A percentile compares a stretch with the other conserved stretches of the same genome.
These are phyloP conservation scores for Xylariales sp. DNA, from an alignment of 2,329 filamentous ascomycete genomes.

Conservation along the genomic window DNA sequence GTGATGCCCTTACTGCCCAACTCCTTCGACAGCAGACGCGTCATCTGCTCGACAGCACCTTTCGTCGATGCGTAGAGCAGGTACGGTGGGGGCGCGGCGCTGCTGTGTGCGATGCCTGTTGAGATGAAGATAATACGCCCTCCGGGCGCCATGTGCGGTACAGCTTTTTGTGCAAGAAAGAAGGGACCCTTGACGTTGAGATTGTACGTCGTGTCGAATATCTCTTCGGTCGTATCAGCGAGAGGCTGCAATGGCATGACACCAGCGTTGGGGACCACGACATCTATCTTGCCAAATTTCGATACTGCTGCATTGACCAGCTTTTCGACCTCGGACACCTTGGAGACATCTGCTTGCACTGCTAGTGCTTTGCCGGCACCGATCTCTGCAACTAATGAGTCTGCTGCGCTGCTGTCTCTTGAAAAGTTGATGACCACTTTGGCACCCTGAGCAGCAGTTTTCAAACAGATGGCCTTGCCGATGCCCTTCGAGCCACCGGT, in stretches of 20 bases:
- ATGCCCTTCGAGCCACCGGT: slow-evolving; percentile 56
- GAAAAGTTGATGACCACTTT: slow-evolving; percentile 57
- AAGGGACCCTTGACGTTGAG: slow-evolving; percentile 55
- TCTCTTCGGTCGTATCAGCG: slow-evolving; percentile 41
- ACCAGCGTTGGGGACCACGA: slow-evolving; percentile 53
- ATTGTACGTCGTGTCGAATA: slow-evolving; percentile 44
- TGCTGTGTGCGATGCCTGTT: slow-evolving; percentile 27
- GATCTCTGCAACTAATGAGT: slow-evolving; percentile 39
- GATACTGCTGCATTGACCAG: slow-evolving; percentile 45
- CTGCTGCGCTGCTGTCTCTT: slow-evolving; percentile 39
- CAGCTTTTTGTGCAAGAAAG: slow-evolving; percentile 48
- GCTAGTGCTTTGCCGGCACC: slow-evolving; percentile 47
- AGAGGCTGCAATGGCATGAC: slow-evolving; percentile 46
- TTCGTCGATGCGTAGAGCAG: slow-evolving; percentile 52
- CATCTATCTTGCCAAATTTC: slow-evolving; percentile 52
- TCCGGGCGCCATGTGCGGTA: slow-evolving; percentile 44
- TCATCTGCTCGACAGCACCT: slow-evolving; percentile 56
- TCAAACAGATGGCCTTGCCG: slow-evolving; percentile 52
- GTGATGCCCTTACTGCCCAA: slow-evolving; percentile 45
- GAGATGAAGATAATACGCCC: slow-evolving; percentile 49
- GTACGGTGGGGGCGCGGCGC: slow-evolving; percentile 38
- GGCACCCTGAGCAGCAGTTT: slow-evolving; percentile 51
- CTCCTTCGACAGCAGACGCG: slow-evolving; percentile 50
- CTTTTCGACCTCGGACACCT: slow-evolving; percentile 37
- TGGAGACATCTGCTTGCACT: slow-evolving; percentile 51